A percentile compares a stretch with the other conserved stretches of the same genome.
Evolutionary conservation across 768 basidiomycete genomes (phyloP).

Genomic region (Grammothele lineata): DNA sequence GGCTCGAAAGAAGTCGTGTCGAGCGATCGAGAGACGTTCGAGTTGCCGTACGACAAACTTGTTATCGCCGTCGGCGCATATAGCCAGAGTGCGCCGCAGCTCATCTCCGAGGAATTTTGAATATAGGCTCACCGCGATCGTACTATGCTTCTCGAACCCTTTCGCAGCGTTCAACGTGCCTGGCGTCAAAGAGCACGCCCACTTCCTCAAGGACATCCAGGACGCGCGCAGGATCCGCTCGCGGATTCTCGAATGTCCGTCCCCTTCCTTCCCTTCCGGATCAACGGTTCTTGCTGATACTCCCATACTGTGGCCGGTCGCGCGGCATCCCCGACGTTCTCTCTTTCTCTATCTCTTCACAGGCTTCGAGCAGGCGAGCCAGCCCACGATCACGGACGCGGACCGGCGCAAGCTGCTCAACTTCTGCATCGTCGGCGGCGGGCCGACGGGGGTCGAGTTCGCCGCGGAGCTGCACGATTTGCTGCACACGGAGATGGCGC

Average conservation of each 20-base stretch:
- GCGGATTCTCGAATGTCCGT: slow-evolving; percentile 68
- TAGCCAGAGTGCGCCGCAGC: slow-evolving; percentile 55
- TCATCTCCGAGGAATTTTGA: no score
- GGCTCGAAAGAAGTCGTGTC: slow-evolving; percentile 11
- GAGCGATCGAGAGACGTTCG: slow-evolving; percentile 37
- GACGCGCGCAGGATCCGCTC: slow-evolving; percentile 70
- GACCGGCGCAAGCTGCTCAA: slow-evolving; percentile 74
- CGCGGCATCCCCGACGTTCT: no score
- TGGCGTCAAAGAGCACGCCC: slow-evolving; percentile 76
- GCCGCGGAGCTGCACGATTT: slow-evolving; percentile 81
- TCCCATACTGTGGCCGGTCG: no score
- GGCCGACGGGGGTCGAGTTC: slow-evolving; percentile 80
- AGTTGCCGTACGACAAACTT: slow-evolving; percentile 71
- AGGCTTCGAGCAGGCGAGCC: slow-evolving; percentile 83
- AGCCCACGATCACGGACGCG: slow-evolving; percentile 70
- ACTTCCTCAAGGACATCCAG: slow-evolving; percentile 77
- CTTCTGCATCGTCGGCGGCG: slow-evolving; percentile 86
- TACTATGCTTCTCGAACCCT: neutral
- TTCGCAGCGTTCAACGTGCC: slow-evolving; percentile 60
- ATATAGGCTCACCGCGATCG: no score
- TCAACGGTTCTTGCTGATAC: neutral
- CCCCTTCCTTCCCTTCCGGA: neutral
- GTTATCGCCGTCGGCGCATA: slow-evolving; percentile 86
- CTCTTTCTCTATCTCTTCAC: no score
- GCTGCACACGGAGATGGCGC: slow-evolving; percentile 57